A percentile compares a stretch with the other conserved stretches of the same genome.
phyloP scores from a whole-genome alignment of 805 yeast species.

The Saturnispora serradocipensis region DNA sequence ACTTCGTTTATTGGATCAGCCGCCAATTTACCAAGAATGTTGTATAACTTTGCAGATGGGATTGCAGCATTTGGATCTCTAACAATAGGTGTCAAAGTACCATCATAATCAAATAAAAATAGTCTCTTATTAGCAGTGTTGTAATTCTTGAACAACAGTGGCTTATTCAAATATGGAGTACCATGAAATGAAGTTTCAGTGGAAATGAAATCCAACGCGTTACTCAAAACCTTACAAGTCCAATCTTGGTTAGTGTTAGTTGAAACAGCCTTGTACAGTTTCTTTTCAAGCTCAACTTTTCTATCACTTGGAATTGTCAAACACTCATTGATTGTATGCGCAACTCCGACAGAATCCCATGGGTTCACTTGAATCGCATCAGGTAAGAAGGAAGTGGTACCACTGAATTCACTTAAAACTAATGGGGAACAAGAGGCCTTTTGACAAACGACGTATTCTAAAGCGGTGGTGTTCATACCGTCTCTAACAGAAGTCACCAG shows the following conservation, averaged over 20 bases:
- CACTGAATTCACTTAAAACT: slow-evolving; percentile 87
- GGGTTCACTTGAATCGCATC: slow-evolving; percentile 87
- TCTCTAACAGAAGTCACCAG: slow-evolving; percentile 86
- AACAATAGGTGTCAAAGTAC: slow-evolving; percentile 94
- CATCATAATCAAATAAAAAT: slow-evolving; percentile 92
- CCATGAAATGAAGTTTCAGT: slow-evolving; percentile 38
- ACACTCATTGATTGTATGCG: slow-evolving; percentile 68
- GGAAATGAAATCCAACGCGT: slow-evolving; percentile 25
- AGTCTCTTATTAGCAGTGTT: slow-evolving; percentile 55
- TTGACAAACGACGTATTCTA: slow-evolving; percentile 87
- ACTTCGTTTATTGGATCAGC: slow-evolving; percentile 75
- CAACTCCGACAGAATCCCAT: slow-evolving; percentile 93
- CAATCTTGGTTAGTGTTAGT: slow-evolving; percentile 71
- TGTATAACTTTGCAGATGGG: slow-evolving; percentile 66
- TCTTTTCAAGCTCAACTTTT: slow-evolving; percentile 38
- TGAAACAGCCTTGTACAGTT: slow-evolving; percentile 55
- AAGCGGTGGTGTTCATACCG: slow-evolving; percentile 92
- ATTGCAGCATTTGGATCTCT: slow-evolving; percentile 97
- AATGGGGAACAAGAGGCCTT: slow-evolving; percentile 65
- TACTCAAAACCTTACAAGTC: slow-evolving; percentile 55
- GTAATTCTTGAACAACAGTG: slow-evolving; percentile 52
- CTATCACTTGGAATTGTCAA: slow-evolving; percentile 44
- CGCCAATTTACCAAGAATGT: slow-evolving; percentile 49
- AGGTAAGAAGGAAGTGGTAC: slow-evolving; percentile 62
- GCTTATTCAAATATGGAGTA: slow-evolving; percentile 78